Base-by-base conservation (phyloP, 495 filamentous ascomycete genomes). In the Aspergillus cristatus region DNA sequence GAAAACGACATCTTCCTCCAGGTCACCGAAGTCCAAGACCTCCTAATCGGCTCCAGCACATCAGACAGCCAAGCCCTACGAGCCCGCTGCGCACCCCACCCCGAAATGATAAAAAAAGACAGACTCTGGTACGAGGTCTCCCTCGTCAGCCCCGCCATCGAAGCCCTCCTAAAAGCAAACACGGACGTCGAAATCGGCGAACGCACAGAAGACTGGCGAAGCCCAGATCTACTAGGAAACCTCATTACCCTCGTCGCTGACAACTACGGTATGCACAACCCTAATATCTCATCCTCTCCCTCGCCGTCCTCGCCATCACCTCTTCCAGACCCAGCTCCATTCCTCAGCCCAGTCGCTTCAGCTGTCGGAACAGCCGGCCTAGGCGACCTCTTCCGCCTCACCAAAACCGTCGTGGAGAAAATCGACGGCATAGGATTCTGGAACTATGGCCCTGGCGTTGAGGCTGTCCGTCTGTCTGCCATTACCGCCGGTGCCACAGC, bases 71-170 rank as follows among this genome's bases (percentile, higher is more conserved):
- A 41, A 1, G 26, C 35, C 8, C 34, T 55, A 11, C 43, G 50
- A 17, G 62, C 62, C 3, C 48, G 46, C 6, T 50, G 53, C 14
- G 36, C 42, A 4, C 16, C 44, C 8, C 10, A 41, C 3, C 15
- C 34, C 1, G 50, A 57, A 2, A 67, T 68, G 63, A 38, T 54
- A 11, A 41, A 41, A 3, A 42, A 46, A 3, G 51, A 57, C 6
- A 48, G 54, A n/a, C 42, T 62, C 6, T 75, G 71, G 70, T 72
- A 64, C 48, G 57, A 65, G 32, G 60, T 57, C 10, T 61, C 55
- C 7, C 28, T 73, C 6, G 39, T 55, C 20, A 66, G 58, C 25
- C 41, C 40, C 7, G 30, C 43, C 3, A 57, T 63, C 6, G 48
- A 55, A 12, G 30, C 38, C 1, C 40, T 61, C 0, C 28, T 67